Conservation (phyloP, 768 basidiomycete genomes). For the Botryobasidium botryosum region DNA sequence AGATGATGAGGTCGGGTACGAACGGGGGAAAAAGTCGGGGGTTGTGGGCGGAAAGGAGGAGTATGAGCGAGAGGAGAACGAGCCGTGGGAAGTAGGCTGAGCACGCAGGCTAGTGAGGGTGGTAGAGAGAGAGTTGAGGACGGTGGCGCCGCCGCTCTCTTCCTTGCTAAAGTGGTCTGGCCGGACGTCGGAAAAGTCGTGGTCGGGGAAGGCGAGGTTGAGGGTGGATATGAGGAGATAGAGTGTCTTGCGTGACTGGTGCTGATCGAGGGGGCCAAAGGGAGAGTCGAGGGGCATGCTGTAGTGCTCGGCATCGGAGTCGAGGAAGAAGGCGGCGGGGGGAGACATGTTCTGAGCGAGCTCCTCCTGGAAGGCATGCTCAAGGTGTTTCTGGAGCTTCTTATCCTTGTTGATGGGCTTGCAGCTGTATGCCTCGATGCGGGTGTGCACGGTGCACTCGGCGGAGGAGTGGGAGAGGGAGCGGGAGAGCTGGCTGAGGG, state of each 20-base stretch:
- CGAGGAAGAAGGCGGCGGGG: conserved; percentile 55
- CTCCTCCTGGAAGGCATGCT: conserved; percentile 69
- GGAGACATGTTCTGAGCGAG: conserved; percentile 46
- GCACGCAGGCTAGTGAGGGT: conserved; percentile 50
- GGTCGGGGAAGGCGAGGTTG: conserved; percentile 94
- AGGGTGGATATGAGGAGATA: conserved; percentile 93
- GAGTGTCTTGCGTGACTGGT: conserved; percentile 72
- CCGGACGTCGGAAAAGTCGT: conserved; percentile 88
- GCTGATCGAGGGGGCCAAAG: conserved; percentile 82
- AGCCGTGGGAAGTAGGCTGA: conserved; percentile 34
- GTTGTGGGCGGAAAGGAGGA: conserved; percentile 68
- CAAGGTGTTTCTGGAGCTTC: conserved; percentile 86
- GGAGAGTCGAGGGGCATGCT: conserved; percentile 32
- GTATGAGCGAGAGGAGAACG: conserved; percentile 57
- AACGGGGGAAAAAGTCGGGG: conserved; percentile 24
- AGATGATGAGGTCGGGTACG: conserved; percentile 9
- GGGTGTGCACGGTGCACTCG: conserved; percentile 76
- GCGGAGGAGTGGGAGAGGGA: conserved; percentile 72
- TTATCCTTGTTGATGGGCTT: conserved; percentile 96
- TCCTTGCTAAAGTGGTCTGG: conserved; percentile 83
- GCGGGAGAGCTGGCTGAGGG: conserved; percentile 52
- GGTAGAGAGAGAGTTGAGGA: conserved; percentile 71
- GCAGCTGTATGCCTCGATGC: conserved; percentile 94
- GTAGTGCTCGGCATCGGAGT: too few species aligned
- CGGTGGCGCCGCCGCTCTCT: conserved; percentile 38